Base-by-base conservation (phyloP, 768 basidiomycete genomes). In the Phallus indusiatus region DNA sequence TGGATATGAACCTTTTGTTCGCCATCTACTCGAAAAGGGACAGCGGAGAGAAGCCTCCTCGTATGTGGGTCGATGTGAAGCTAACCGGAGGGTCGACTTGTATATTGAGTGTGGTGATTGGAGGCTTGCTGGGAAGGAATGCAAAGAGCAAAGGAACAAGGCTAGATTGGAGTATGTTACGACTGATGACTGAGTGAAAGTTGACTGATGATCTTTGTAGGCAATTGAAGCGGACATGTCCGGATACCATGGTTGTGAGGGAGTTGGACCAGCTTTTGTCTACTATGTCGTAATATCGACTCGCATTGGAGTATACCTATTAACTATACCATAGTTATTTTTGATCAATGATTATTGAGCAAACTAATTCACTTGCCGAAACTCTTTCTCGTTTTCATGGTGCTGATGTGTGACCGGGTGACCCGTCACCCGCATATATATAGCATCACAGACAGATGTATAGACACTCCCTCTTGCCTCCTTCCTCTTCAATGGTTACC, bases 91-190 rank as follows among this genome's bases (percentile, higher is more conserved):
- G 21, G 82, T 87, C 3, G 94, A 97, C 60, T 72, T 99, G 47
- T 99, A 91, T 66, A 86, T 94, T 21, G 78, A 84, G 62, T 96
- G 93, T 66, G 88, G 88, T 2, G 95, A 96, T 58, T 96, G 92
- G 92, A 80, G 84, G 42, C 75, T 81, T 68, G 94, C 94, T 0
- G 94, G 87, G 1, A 84, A 81, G 67, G 89, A 92, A 64, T 95
- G 91, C 70, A 95, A 92, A 70, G 91, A 94, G 54, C 76, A 90
- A 24, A 84, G 85, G 0, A 93, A 99, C 69, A 88, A 86, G 70
- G 81, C 79, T 7, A 87, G 84, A 64, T 70, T 98, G 34, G 86
- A 90, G 95, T 96, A 69, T 68, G 93, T 81, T 5, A 60, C 22
- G 17, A 57, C 10, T 33, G 18, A 33, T 17, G 2, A 22, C 18